Percentiles rank a stretch among this genome's conserved stretches.
Conservation (phyloP, 2,329 filamentous ascomycete genomes). For the Alternaria dauci region DNA sequence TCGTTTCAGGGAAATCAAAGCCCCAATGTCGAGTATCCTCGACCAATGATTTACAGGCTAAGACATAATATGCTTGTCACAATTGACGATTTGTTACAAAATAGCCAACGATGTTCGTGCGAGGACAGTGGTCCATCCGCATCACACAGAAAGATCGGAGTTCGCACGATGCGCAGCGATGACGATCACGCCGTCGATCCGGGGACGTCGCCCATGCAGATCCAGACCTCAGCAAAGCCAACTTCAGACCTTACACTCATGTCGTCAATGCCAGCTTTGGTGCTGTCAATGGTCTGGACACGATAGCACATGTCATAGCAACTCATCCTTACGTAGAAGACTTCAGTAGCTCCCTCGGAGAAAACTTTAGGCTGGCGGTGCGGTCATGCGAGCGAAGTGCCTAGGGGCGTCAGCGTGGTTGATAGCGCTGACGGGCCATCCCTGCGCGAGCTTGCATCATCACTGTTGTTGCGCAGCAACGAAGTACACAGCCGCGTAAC, state of each 20-base stretch:
- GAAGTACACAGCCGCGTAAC: slow-evolving; percentile 22
- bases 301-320: slow-evolving; percentile 14
- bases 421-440: slow-evolving; percentile 11
- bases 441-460: slow-evolving; percentile 23
- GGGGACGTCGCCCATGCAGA: slow-evolving; percentile 6
- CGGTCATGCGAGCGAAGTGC: slow-evolving; percentile 15
- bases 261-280: slow-evolving; percentile 4
- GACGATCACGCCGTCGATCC: slow-evolving; percentile 29
- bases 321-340: slow-evolving; percentile 16
- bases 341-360: slow-evolving; percentile 13
- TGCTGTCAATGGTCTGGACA: slow-evolving; percentile 9
- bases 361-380: slow-evolving; percentile 11
- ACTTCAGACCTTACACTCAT: neutral
- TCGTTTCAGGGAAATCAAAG: neutral
- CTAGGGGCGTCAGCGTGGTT: slow-evolving; percentile 8
- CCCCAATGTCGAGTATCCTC: neutral
- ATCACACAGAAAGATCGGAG: neutral
- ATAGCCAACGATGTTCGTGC: slow-evolving; percentile 1
- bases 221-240: neutral
- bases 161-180: slow-evolving; percentile 11
- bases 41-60: neutral
- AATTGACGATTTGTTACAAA: neutral
- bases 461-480: slow-evolving; percentile 27
- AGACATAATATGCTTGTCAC: neutral
- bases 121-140: neutral